phyloP scores from a whole-genome alignment of 2,329 filamentous ascomycete species.

The Blastomyces emzantsi region DNA sequence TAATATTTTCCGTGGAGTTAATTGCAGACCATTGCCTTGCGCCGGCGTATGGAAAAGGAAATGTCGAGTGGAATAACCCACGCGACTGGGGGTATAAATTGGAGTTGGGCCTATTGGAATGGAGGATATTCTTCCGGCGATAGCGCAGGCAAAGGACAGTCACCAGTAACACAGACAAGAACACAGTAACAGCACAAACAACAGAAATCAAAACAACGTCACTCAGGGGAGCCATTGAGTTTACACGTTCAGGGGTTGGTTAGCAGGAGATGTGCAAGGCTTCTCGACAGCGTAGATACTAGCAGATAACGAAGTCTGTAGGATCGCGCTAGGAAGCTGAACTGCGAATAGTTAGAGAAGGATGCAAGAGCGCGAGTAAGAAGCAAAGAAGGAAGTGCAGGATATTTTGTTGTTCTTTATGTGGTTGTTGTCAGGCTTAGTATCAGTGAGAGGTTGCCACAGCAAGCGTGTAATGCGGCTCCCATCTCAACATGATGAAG shows the following conservation, averaged over 20 bases:
- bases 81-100: conserved; percentile 5
- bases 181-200: conserved; percentile 1
- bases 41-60: not conserved
- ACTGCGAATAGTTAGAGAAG: not conserved
- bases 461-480: not conserved
- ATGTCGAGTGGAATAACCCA: conserved; percentile 5
- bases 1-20: conserved; percentile 1
- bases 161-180: not conserved
- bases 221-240: conserved; percentile 4
- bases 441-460: not conserved
- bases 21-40: conserved; percentile 7
- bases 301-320: conserved; percentile 3
- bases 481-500: not conserved
- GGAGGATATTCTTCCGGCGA: not conserved
- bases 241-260: not conserved
- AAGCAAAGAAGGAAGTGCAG: no score
- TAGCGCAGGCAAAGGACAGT: conserved; percentile 6
- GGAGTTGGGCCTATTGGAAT: not conserved
- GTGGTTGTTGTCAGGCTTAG: not conserved
- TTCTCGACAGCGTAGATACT: not conserved
- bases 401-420: not conserved
- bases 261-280: not conserved
- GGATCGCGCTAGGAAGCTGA: not conserved
- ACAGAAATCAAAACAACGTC: conserved; percentile 5
- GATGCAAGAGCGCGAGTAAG: not conserved